A percentile compares a stretch with the other conserved stretches of the same genome.
Conservation (phyloP, 1,284 basidiomycete genomes). For the Phellopilus nigrolimitatus region DNA sequence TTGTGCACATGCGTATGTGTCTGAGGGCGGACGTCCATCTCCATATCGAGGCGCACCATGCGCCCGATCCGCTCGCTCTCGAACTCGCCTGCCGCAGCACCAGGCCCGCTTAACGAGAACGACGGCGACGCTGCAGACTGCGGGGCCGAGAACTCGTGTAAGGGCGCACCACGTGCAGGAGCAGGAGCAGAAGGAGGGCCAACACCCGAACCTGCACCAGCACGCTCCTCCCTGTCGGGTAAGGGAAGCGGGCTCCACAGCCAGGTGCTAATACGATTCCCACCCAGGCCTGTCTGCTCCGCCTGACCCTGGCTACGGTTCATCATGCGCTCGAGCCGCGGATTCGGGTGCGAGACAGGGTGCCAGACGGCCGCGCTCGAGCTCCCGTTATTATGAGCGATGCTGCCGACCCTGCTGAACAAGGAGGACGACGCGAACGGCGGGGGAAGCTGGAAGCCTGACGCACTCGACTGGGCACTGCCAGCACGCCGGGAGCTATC, state of each 20-base stretch:
- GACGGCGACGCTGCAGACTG: no score
- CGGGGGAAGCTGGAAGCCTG: no score
- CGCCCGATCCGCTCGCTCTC: constrained; percentile 1
- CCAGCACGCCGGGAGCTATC: no score
- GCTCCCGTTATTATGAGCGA: no score
- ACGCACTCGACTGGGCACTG: no score
- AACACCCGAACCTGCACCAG: no score
- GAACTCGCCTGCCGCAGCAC: not conserved
- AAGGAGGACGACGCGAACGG: no score
- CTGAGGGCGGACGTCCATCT: not conserved
- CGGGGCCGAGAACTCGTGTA: no score
- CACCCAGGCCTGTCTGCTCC: not conserved
- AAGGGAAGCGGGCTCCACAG: not conserved
- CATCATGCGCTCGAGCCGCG: not conserved
- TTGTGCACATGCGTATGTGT: not conserved
- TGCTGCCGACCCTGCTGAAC: no score
- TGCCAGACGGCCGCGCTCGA: not conserved
- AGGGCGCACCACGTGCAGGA: no score
- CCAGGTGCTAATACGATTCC: not conserved
- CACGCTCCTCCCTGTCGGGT: not conserved
- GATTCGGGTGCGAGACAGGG: not conserved
- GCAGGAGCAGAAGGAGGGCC: no score
- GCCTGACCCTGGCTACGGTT: not conserved
- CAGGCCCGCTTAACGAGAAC: not conserved
- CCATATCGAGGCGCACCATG: constrained; percentile 9